Conservation (phyloP, 306 rosid genomes). For the Vachellia collinsii region DNA sequence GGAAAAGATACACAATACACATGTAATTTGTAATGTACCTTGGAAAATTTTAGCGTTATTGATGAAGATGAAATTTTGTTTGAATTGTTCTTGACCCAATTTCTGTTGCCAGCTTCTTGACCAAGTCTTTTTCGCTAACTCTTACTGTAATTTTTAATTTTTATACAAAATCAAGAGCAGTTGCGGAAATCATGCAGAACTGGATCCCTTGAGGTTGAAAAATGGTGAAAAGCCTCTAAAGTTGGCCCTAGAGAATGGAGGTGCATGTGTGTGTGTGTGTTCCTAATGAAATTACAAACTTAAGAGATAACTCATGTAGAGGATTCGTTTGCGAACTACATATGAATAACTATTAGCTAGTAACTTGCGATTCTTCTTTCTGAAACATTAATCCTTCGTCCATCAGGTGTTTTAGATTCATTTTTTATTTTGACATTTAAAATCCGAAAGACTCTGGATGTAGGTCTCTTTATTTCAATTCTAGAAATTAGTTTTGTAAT, state of each 20-base stretch:
- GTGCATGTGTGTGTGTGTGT: accelerated
- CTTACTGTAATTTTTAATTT: neutral
- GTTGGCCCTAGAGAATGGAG: neutral
- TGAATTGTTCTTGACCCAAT: neutral
- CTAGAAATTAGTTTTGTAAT: no score
- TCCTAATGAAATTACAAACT: neutral
- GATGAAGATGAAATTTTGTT: neutral
- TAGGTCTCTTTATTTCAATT: no score
- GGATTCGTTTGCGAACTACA: neutral
- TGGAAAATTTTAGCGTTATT: neutral
- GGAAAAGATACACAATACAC: constrained; percentile 7
- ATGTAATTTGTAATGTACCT: constrained; percentile 7
- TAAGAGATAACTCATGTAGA: neutral
- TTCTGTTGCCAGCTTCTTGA: neutral
- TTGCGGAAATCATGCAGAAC: neutral
- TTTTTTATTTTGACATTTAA: no score
- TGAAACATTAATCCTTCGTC: neutral
- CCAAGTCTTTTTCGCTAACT: neutral
- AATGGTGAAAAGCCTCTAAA: neutral
- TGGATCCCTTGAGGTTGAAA: neutral
- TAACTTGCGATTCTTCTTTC: neutral
- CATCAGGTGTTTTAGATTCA: neutral
- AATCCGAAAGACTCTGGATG: no score
- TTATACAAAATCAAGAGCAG: neutral
- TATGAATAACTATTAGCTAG: neutral